Evolutionary conservation across 1,284 basidiomycete genomes (phyloP), one percentile per base, ranked within the genome.

Genomic region (Flammula alnicola): DNA sequence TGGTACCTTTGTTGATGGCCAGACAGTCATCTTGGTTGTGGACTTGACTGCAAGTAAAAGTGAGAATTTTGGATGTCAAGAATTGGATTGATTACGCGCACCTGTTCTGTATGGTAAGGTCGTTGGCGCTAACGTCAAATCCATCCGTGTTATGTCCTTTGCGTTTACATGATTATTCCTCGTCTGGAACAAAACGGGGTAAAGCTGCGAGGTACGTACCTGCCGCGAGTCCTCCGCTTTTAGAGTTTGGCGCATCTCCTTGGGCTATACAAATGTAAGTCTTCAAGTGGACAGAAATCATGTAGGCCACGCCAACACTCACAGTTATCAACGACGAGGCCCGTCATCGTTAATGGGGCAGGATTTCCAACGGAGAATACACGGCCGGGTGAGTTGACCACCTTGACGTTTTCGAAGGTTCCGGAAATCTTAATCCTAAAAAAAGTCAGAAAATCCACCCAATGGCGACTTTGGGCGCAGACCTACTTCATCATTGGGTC

Each of bases 71-170:
- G 9, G 10, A 31, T 25, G 7, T 33, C 8, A 26, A 32, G 20
- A 47, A 29, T 22, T 30, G 14, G 2, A 16, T 56, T 17, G 12
- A 26, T 11, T 45, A 33, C 32, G 51, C 36, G 4, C 54, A 77
- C 63, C 71, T 71, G 39, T 69, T 68, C 54, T 72, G 59, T 46
- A 82, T 77, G 7, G 69, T 69, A 35, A 84, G 43, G 48, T 79
- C 57, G 1, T 63, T 70, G 3, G 76, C 77, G 44, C 67, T 67
- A 55, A 68, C 64, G 50, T 84, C 81, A 51, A 84, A 83, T 2
- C 78, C 80, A 47, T 84, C 81, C 1, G 82, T 85, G 53, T 80
- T 80, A 54, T 62, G 72, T n/a, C 72, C 77, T 76, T 73, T 73
- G 35, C 73, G 46, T 3, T 63, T 51, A 12, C n/a, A n/a, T n/a